Evolutionary conservation across 345 rosid species (phyloP), one percentile per base, ranked within the genome.

Genomic region (Angophora floribunda): DNA sequence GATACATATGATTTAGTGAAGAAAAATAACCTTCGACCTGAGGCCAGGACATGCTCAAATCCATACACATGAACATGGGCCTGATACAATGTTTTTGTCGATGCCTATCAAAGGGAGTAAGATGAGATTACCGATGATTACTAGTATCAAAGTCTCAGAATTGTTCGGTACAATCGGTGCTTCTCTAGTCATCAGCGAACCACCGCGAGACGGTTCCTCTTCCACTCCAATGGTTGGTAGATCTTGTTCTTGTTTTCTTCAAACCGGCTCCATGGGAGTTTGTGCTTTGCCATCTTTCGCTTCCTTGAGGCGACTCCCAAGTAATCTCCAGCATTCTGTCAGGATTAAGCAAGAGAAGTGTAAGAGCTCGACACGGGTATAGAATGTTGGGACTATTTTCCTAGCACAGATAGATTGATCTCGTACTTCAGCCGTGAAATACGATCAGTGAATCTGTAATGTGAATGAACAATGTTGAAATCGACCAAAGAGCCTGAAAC

Each of bases 271-370:
- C 94, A 91, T 22, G 94, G 94, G 45, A 92, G 75, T 87, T 90
- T 93, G 89, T 89, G 93, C 88, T 93, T 93, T 4, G 95, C 96
- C 89, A 90, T 86, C 88, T 86, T 92, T 88, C 90, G 79, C 93
- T 89, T 93, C 87, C 24, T 90, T 9, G 94, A 89, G 11, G 93
- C 90, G 2, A 94, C 89, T 92, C 95, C 95, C 51, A 94, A 80
- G 88, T 88, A 88, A 87, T 93, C 96, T 84, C 90, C 91, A 0
- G 88, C 36, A 67, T 53, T 90, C 96, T 94, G 93, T 47, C 28
- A 53, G 86, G 45, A 70, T 32, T 32, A 13, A 70, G 49, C 49
- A 75, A 75, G 80, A 36, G 82, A 10, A 2, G 82, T 19, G 13
- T 36, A 9, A 36, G 49, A 26, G 63, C 24, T 52, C 53, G 1